These are phyloP conservation scores for Colletotrichum sp. DNA, from an alignment of 2,329 filamentous ascomycete species.

Conservation along the genomic window DNA sequence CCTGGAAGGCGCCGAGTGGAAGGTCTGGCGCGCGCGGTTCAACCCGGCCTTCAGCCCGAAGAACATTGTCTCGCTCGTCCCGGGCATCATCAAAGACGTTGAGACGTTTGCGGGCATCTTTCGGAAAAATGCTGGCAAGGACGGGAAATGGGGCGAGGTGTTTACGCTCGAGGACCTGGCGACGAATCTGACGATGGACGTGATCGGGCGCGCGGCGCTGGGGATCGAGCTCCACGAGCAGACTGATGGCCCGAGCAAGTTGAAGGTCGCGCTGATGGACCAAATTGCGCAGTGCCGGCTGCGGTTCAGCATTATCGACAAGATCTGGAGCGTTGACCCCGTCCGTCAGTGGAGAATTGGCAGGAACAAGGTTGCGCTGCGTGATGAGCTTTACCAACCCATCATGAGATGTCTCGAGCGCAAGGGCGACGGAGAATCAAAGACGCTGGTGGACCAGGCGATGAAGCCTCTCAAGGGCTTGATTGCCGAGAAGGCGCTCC, in stretches of 20 bases:
- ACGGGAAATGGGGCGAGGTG: conserved; percentile 33
- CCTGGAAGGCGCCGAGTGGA: conserved; percentile 32
- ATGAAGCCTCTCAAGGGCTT: conserved; percentile 11
- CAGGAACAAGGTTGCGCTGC: not conserved
- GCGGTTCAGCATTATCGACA: not conserved
- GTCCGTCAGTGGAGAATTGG: not conserved
- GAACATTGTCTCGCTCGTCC: conserved; percentile 37
- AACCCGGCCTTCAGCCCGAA: conserved; percentile 42
- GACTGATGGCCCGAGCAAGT: not conserved
- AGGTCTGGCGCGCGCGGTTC: conserved; percentile 34
- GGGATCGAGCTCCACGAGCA: conserved; percentile 12
- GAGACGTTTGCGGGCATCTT: conserved; percentile 37
- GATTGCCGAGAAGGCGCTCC: not conserved
- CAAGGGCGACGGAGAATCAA: not conserved
- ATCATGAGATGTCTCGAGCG: not conserved
- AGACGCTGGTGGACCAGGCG: conserved; percentile 31
- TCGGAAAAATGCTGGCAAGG: conserved; percentile 27
- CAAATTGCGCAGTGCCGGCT: not conserved
- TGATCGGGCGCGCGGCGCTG: conserved; percentile 41
- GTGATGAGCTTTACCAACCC: not conserved
- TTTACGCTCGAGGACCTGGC: conserved; percentile 38
- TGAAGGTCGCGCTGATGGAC: not conserved
- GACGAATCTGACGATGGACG: conserved; percentile 43
- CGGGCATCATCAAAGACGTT: conserved; percentile 41
- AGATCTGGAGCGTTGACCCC: not conserved